phyloP scores from a whole-genome alignment of 257 asterid species.

The Capsicum chinense region DNA sequence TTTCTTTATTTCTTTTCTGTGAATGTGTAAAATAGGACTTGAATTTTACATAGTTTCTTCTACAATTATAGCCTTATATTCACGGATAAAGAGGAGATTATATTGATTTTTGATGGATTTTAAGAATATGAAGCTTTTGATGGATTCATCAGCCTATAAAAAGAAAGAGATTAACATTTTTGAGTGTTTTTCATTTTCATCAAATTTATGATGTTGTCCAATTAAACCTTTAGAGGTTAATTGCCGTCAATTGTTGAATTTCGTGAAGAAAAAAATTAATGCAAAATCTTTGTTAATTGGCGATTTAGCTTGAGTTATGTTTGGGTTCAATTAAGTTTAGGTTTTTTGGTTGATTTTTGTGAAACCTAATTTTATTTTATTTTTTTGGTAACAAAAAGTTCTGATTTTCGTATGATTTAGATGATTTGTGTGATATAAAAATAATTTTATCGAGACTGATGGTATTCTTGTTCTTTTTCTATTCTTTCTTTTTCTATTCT shows the following conservation, averaged over 20 bases:
- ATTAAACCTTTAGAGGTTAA: background rate
- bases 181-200: slow-evolving; percentile 17
- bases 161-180: too few species aligned
- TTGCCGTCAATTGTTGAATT: background rate
- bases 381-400: background rate
- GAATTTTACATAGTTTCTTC: background rate
- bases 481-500: too few species aligned
- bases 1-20: too few species aligned
- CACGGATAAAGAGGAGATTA: background rate
- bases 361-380: background rate
- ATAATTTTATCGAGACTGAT: too few species aligned
- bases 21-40: background rate
- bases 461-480: too few species aligned
- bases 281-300: background rate
- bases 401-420: background rate
- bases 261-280: background rate
- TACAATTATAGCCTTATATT: background rate
- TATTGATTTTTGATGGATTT: background rate
- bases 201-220: background rate
- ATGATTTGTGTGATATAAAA: background rate
- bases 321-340: slow-evolving; percentile 24
- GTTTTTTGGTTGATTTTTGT: too few species aligned
- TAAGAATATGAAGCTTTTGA: background rate
- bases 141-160: too few species aligned
- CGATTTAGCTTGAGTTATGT: background rate